Conservation (phyloP, 2,329 filamentous ascomycete species). For the Colletotrichum simmondsii region DNA sequence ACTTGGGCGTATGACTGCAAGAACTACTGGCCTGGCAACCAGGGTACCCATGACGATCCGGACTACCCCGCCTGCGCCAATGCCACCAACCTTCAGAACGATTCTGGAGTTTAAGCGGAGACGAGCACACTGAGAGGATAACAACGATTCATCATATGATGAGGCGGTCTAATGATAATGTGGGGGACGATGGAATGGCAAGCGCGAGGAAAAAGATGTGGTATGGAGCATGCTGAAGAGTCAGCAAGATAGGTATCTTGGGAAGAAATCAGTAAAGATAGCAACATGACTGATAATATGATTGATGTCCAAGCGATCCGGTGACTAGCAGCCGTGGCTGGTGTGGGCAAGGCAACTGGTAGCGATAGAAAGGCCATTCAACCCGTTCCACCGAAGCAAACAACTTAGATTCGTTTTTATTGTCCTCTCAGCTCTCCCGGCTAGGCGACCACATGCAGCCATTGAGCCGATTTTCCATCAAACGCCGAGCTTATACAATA, state of each 20-base stretch:
- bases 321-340: background rate
- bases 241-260: rapidly evolving
- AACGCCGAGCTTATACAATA: background rate
- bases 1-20: slow-evolving; percentile 27
- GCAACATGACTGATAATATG: background rate
- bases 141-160: background rate
- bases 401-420: background rate
- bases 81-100: slow-evolving; percentile 2
- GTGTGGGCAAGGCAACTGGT: background rate
- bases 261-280: background rate
- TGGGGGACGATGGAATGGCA: no score
- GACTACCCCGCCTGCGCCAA: slow-evolving; percentile 4
- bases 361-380: background rate
- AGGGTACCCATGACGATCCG: background rate
- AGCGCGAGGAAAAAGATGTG: background rate
- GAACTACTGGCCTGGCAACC: slow-evolving; percentile 21
- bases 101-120: background rate
- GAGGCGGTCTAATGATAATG: background rate
- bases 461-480: no score
- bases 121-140: no score
- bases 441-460: background rate
- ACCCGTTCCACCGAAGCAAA: background rate
- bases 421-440: background rate
- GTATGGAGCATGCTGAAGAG: background rate
- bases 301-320: background rate